These are phyloP conservation scores for Paraconiothyrium sp. DNA, from an alignment of 2,329 filamentous ascomycete species.

Conservation along the genomic window DNA sequence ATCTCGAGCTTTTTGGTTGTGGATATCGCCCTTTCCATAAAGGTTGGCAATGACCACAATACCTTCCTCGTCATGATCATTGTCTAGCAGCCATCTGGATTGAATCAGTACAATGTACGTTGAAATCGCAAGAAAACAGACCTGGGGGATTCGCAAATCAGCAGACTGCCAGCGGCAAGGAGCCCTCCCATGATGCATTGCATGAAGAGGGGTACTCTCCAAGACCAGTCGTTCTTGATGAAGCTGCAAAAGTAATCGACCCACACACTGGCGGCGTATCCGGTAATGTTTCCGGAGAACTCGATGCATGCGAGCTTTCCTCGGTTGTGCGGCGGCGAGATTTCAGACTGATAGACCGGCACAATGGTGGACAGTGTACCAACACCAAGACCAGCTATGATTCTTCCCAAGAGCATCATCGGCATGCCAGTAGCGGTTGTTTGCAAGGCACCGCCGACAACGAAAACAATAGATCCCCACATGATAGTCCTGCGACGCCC, in stretches of 20 bases:
- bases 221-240: constrained; percentile 85
- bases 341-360: constrained; percentile 64
- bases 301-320: constrained; percentile 97
- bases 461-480: constrained; percentile 91
- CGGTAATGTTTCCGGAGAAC: constrained; percentile 95
- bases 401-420: constrained; percentile 75
- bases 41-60: constrained; percentile 98
- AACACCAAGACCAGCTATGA: constrained; percentile 62
- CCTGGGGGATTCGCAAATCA: constrained; percentile 97
- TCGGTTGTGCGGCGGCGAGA: constrained; percentile 91
- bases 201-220: constrained; percentile 89
- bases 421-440: constrained; percentile 82
- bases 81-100: constrained; percentile 90
- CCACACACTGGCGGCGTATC: constrained; percentile 97
- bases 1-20: constrained; percentile 89
- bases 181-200: constrained; percentile 94
- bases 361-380: constrained; percentile 62
- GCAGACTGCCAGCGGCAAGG: constrained; percentile 82
- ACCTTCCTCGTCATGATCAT: constrained; percentile 97
- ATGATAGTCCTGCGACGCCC: constrained; percentile 90
- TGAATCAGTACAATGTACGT: constrained; percentile 26
- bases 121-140: constrained; percentile 52
- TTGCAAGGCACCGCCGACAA: constrained; percentile 84
- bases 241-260: constrained; percentile 97
- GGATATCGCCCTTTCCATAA: constrained; percentile 94